Conservation (phyloP, 495 filamentous ascomycete species). For the Aspergillus homomorphus region DNA sequence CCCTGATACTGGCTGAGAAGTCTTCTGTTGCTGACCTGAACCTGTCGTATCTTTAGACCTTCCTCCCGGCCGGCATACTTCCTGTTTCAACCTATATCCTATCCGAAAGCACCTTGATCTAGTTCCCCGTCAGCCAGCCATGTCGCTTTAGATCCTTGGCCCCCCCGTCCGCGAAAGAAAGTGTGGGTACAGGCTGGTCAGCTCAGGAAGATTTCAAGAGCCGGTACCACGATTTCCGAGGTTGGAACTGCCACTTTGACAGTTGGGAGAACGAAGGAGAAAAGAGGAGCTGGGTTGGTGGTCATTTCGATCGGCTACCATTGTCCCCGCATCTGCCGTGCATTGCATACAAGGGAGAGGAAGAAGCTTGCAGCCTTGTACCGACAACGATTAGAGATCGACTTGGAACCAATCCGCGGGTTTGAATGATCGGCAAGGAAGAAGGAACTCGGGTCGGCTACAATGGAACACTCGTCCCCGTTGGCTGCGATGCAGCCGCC, state of each 20-base stretch:
- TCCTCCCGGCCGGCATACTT: constrained; percentile 6
- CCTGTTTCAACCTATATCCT: constrained; percentile 6
- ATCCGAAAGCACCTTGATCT: constrained; percentile 6
- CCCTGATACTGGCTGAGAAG: constrained; percentile 7
- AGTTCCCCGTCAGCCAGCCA: constrained; percentile 16
- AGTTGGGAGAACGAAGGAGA: constrained; percentile 12
- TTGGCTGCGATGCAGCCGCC: constrained; percentile 90
- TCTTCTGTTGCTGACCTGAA: constrained; percentile 15
- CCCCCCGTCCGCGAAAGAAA: constrained; percentile 7
- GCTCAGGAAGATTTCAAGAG: constrained; percentile 17
- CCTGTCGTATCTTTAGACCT: constrained; percentile 14
- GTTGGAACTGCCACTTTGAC: constrained; percentile 13
- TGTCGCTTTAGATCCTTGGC: constrained; percentile 24
- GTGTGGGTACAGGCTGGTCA: constrained; percentile 19
- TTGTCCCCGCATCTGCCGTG: constrained; percentile 12
- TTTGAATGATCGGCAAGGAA: constrained; percentile 1
- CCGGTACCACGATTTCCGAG: constrained; percentile 12
- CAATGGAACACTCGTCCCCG: constrained; percentile 91
- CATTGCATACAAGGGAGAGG: constrained; percentile 27
- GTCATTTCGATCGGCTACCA: constrained; percentile 10
- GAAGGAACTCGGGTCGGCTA: constrained; percentile 11
- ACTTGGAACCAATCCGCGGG: neutral
- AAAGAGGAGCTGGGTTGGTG: constrained; percentile 11
- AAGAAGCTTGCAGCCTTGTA: neutral
- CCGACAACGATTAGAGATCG: neutral